Percentiles rank a stretch among this genome's conserved stretches.
Evolutionary conservation across 805 yeast genomes (phyloP).

Genomic region (Candida tibetensis): DNA sequence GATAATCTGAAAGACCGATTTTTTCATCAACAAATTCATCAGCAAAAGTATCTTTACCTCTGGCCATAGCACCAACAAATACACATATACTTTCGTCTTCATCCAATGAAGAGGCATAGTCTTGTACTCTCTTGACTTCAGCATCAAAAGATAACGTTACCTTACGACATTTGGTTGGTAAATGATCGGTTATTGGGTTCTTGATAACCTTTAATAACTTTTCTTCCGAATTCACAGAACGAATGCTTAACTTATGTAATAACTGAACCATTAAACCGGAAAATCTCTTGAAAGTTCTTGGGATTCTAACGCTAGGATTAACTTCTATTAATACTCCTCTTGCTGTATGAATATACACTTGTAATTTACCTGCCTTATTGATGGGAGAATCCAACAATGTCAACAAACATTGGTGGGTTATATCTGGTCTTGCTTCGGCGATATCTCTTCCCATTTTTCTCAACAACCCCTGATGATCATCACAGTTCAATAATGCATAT

Average conservation of each 20-base stretch:
- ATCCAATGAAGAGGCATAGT: constrained; percentile 75
- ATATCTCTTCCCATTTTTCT: constrained; percentile 97
- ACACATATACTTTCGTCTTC: constrained; percentile 94
- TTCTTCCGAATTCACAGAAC: constrained; percentile 94
- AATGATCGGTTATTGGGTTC: constrained; percentile 94
- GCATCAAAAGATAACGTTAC: constrained; percentile 92
- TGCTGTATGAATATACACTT: constrained; percentile 94
- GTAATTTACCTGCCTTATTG: constrained; percentile 94
- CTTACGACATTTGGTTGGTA: constrained; percentile 94
- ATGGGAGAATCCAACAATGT: constrained; percentile 96
- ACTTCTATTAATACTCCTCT: constrained; percentile 93
- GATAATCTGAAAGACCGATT: constrained; percentile 91
- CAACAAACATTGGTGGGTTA: constrained; percentile 94
- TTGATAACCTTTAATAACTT: constrained; percentile 90
- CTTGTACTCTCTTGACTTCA: constrained; percentile 81
- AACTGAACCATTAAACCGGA: constrained; percentile 98
- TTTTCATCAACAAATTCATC: constrained; percentile 97
- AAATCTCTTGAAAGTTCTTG: constrained; percentile 96
- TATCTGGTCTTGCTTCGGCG: constrained; percentile 98
- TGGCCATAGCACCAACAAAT: constrained; percentile 98
- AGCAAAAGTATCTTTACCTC: constrained; percentile 96
- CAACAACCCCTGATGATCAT: constrained; percentile 94
- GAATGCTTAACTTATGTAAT: constrained; percentile 85
- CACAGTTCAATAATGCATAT: constrained; percentile 91
- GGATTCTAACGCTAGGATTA: constrained; percentile 94